These are phyloP conservation scores for Metschnikowia corniflorae DNA, from an alignment of 805 yeast species.

Conservation along the genomic window DNA sequence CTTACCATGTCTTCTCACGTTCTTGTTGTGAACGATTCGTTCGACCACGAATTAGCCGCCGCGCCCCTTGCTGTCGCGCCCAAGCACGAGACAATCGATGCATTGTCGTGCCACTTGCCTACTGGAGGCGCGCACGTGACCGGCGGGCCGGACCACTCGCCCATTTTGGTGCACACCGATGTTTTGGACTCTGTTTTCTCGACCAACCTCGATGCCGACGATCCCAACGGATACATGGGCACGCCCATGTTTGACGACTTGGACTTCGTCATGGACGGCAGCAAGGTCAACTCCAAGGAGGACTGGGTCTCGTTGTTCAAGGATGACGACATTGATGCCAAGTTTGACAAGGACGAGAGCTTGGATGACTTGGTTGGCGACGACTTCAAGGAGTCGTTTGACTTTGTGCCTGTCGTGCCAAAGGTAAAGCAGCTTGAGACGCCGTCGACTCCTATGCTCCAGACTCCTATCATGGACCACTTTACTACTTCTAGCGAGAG, in stretches of 20 bases:
- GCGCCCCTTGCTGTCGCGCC: conserved; percentile 13
- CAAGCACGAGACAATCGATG: conserved; percentile 22
- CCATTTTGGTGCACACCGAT: conserved; percentile 50
- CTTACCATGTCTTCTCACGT: conserved; percentile 17
- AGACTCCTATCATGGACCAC: conserved; percentile 12
- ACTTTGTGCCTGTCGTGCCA: conserved; percentile 16
- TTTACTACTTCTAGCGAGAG: background rate
- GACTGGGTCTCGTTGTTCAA: conserved; percentile 65
- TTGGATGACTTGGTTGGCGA: conserved; percentile 22
- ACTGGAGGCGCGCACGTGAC: conserved; percentile 14
- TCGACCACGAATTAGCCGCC: conserved; percentile 13
- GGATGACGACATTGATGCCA: conserved; percentile 19
- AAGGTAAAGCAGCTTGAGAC: conserved; percentile 26
- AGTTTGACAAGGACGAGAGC: conserved; percentile 14
- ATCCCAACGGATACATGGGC: conserved; percentile 27
- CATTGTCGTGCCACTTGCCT: conserved; percentile 28
- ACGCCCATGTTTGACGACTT: conserved; percentile 63
- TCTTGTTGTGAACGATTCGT: conserved; percentile 16
- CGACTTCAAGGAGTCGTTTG: conserved; percentile 19
- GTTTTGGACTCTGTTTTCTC: conserved; percentile 52
- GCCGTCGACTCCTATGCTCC: conserved; percentile 18
- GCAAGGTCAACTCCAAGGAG: conserved; percentile 37
- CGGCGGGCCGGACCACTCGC: conserved; percentile 28
- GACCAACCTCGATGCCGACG: conserved; percentile 33
- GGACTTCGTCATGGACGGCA: conserved; percentile 41